These are phyloP conservation scores for Mrakia blollopis DNA, from an alignment of 768 basidiomycete species.

Conservation along the genomic window DNA sequence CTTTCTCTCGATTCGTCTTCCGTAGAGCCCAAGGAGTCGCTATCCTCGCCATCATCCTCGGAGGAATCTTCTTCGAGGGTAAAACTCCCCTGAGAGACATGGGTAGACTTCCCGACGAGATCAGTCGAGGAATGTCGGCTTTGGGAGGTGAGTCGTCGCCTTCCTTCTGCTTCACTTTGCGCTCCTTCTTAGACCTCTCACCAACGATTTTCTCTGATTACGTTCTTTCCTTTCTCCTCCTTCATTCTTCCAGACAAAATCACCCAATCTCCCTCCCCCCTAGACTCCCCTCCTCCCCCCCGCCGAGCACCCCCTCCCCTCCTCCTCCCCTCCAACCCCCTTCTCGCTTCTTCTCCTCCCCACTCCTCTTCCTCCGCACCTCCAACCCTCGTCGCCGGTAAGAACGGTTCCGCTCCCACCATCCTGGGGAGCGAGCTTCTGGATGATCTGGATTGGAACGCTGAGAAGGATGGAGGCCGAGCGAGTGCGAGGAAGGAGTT, in stretches of 20 bases:
- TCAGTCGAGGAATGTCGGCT: not conserved
- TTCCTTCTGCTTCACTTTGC: not conserved
- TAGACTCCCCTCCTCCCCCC: not conserved
- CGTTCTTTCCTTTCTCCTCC: not conserved
- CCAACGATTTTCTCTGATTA: no score
- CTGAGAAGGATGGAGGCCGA: not conserved
- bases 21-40: conserved; percentile 2
- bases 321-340: not conserved
- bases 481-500: conserved; percentile 7
- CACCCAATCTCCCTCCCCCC: not conserved
- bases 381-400: not conserved
- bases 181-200: not conserved
- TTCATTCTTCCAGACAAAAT: not conserved
- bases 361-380: not conserved
- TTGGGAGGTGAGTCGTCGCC: not conserved
- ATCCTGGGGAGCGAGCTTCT: not conserved
- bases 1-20: no score
- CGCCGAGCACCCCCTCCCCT: not conserved
- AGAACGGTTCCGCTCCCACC: not conserved
- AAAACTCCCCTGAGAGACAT: not conserved
- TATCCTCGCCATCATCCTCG: not conserved
- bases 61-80: conserved; percentile 4
- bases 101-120: not conserved
- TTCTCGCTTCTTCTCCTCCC: no score
- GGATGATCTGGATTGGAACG: conserved; percentile 5